Percentiles rank a stretch among this genome's conserved stretches.
These are phyloP conservation scores for Aspergillus chevalieri DNA, from an alignment of 2,329 filamentous ascomycete species.

Conservation along the genomic window DNA sequence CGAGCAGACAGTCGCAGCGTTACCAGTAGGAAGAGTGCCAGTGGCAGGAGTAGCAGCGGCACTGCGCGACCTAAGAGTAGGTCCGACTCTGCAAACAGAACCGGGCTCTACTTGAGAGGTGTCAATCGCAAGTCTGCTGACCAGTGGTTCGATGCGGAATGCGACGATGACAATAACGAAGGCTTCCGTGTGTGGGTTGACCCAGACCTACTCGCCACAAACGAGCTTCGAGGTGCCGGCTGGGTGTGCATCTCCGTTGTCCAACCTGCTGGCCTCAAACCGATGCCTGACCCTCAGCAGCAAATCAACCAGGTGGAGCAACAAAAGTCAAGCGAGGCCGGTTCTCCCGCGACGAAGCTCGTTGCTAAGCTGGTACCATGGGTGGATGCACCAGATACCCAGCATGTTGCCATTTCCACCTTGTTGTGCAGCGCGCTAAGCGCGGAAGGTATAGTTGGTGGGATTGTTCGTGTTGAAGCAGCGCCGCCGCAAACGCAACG, in stretches of 20 bases:
- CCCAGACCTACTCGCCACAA: conserved; percentile 64
- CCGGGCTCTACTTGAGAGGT: conserved; percentile 67
- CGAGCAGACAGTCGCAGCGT: conserved; percentile 75
- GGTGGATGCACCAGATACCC: conserved; percentile 79
- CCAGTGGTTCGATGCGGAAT: conserved; percentile 72
- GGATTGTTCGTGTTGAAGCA: conserved; percentile 79
- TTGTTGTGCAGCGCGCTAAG: conserved; percentile 69
- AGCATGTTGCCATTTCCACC: conserved; percentile 72
- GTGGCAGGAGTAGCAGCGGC: conserved; percentile 65
- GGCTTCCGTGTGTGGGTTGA: conserved; percentile 79
- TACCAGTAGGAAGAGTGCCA: conserved; percentile 65
- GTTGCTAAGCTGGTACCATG: conserved; percentile 71
- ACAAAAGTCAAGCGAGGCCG: conserved; percentile 50
- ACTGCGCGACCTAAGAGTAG: conserved; percentile 56
- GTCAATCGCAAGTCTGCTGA: conserved; percentile 63
- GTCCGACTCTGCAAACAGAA: conserved; percentile 55
- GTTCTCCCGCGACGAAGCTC: conserved; percentile 58
- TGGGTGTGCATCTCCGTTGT: conserved; percentile 84
- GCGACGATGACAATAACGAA: conserved; percentile 48
- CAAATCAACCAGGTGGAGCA: conserved; percentile 63
- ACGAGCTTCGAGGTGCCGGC: conserved; percentile 66
- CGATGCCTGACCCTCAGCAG: conserved; percentile 62
- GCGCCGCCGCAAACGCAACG: conserved; percentile 67
- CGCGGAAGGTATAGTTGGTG: conserved; percentile 68
- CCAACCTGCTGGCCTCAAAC: conserved; percentile 69